Conservation (phyloP, 352 stramenopile species). For the Aphanomyces astaci region DNA sequence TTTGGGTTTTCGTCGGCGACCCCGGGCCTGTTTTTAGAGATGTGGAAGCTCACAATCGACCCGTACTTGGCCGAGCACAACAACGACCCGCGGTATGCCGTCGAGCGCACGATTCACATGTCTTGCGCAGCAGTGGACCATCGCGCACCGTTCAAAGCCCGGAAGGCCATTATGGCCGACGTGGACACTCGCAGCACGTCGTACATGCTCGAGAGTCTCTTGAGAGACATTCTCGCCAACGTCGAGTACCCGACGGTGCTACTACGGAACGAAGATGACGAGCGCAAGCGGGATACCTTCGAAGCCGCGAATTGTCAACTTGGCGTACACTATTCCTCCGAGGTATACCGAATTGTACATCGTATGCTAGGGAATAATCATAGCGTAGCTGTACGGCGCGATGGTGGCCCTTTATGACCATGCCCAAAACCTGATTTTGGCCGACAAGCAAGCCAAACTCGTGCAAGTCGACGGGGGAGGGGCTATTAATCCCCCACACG, state of each 20-base stretch:
- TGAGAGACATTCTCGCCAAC: slow-evolving; percentile 42
- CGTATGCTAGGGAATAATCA: slow-evolving; percentile 23
- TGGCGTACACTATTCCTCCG: slow-evolving; percentile 6
- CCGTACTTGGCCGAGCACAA: slow-evolving; percentile 27
- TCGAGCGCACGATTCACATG: slow-evolving; percentile 31
- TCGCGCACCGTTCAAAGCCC: slow-evolving; percentile 35
- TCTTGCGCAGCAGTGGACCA: slow-evolving; percentile 57
- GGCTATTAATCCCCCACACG: no score
- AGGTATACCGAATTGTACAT: slow-evolving; percentile 26
- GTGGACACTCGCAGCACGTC: slow-evolving; percentile 28
- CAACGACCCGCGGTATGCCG: slow-evolving; percentile 10
- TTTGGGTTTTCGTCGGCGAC: slow-evolving; percentile 50
- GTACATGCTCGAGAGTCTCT: slow-evolving; percentile 48
- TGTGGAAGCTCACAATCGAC: slow-evolving; percentile 60
- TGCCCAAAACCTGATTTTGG: slow-evolving; percentile 13
- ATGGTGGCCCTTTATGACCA: slow-evolving; percentile 2
- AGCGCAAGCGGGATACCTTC: slow-evolving; percentile 30
- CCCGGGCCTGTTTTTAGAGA: slow-evolving; percentile 53
- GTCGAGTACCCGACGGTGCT: slow-evolving; percentile 31
- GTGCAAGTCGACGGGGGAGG: neutral
- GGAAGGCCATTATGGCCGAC: slow-evolving; percentile 6
- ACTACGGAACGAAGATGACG: slow-evolving; percentile 29
- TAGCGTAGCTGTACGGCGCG: neutral
- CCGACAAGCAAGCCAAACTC: slow-evolving; percentile 17
- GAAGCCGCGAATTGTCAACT: slow-evolving; percentile 32